These are phyloP conservation scores for Camelina neglecta DNA, from an alignment of 345 rosid species.

Conservation along the genomic window DNA sequence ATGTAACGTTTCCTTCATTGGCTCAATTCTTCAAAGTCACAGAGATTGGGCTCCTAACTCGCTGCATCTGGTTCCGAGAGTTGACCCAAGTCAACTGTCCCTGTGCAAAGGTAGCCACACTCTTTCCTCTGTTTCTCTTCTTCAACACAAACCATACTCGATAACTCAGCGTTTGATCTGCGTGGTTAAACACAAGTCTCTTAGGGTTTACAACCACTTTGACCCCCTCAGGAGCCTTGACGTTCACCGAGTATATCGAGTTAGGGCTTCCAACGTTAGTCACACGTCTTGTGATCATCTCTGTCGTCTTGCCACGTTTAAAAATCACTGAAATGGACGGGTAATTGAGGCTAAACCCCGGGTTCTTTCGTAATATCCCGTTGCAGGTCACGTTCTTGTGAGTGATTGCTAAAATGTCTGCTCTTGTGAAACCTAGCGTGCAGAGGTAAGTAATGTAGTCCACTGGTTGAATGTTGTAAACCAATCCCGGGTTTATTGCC, in stretches of 20 bases:
- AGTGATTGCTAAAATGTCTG: constrained; percentile 72
- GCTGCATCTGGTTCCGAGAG: constrained; percentile 52
- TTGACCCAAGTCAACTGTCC: constrained; percentile 85
- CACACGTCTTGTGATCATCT: constrained; percentile 60
- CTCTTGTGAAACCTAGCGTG: constrained; percentile 64
- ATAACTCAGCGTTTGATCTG: constrained; percentile 66
- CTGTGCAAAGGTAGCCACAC: constrained; percentile 48
- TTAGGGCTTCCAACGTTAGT: constrained; percentile 80
- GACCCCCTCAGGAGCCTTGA: constrained; percentile 63
- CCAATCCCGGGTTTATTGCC: constrained; percentile 80
- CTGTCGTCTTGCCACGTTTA: constrained; percentile 56
- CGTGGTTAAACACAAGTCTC: constrained; percentile 56
- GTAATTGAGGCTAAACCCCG: constrained; percentile 82
- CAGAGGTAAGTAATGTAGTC: constrained; percentile 86
- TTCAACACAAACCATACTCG: constrained; percentile 61
- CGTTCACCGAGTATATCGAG: constrained; percentile 69
- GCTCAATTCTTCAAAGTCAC: constrained; percentile 65
- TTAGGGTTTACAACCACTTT: constrained; percentile 65
- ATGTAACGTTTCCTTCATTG: neutral
- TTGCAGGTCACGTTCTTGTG: constrained; percentile 74
- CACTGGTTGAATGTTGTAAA: constrained; percentile 71
- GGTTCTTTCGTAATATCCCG: constrained; percentile 45
- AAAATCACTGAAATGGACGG: constrained; percentile 81
- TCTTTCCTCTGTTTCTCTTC: constrained; percentile 48
- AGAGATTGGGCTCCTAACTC: constrained; percentile 85